Evolutionary conservation across 2,329 filamentous ascomycete species (phyloP), one percentile per base, ranked within the genome.

Genomic region (Capronia americana): DNA sequence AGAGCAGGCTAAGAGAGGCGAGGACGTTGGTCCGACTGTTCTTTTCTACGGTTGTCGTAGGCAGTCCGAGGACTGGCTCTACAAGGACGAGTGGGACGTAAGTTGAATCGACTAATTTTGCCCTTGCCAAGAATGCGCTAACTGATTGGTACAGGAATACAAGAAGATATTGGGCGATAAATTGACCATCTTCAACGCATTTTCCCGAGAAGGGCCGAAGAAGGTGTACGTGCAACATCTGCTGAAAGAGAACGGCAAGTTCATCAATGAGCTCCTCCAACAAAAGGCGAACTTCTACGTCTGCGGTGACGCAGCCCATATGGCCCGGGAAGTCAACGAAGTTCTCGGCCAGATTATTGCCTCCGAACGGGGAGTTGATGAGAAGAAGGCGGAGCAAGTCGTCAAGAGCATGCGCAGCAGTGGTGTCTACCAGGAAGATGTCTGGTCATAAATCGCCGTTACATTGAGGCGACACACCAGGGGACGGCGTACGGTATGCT

Each of bases 211-310:
- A 70, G 84, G 87, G 0, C 79, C 88, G 51, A 86, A 95, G 79
- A 99, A 99, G 82, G 92, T 99, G 44, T 99, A 99, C 76, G 95
- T 99, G 24, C 95, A 99, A 81, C 93, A 99, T 80, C 87, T 91
- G 69, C 85, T 99, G 67, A 90, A 91, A 81, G 92, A 98, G 79
- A 85, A 89, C 58, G 89, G 91, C 66, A 86, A 91, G 74, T 88
- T 97, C 74, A 86, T 99, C 80, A 94, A 96, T 80, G 89, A 94
- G 71, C 87, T 99, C 0, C 85, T 99, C 10, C 85, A 90, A 72
- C 85, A 93, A 79, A 89, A 89, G 76, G 95, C 92, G 4, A 97
- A 95, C 81, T 93, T 99, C 79, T 99, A 99, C 78, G 94, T 99
- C 65, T 99, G 96, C 75, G 95, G 95, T 81, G 95, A 99, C 77